Base-by-base conservation (phyloP, 352 stramenopile species). In the Phytophthora tentaculata region DNA sequence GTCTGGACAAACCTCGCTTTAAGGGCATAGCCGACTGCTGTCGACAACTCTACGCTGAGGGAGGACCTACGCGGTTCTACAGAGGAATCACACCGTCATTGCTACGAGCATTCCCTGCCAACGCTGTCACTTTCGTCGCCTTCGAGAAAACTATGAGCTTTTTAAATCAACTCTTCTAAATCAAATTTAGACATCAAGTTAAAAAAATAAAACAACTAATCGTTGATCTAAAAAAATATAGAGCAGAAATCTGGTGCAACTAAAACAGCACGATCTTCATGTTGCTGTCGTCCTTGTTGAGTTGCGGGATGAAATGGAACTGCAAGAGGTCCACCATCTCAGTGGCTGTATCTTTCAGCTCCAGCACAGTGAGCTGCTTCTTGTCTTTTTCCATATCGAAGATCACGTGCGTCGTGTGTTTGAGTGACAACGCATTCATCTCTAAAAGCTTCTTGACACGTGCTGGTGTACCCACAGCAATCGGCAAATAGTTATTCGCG, bases 301-400 rank as follows among this genome's bases (percentile, higher is more conserved):
- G 77, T 19, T 69, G 71, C 39, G 85, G 76, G 28, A 95, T 79
- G 23, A 94, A 76, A 61, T 94, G 67, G 69, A 81, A 94, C 72
- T 93, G 81, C 61, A 96, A 58, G 20, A 93, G 63, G 28, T 96
- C 86, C 59, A 91, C 67, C 79, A 90, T 86, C 63, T 96, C 88
- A 39, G 81, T 84, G 51, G 77, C 75, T 71, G 88, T 95, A 73
- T 95, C 88, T 68, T 96, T 94, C 56, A 96, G 71, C 47, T 96
- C 82, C 32, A 96, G 56, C 49, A 96, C 71, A 19, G 85, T 94
- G 67, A 94, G 79, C 28, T 84, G 73, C 71, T 96, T 96, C 69
- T 94, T 94, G 83, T 96, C 84, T 63, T 91, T 91, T 60, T 90
- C 79, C 86, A 96, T 95, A 56, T 96, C 88, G 43, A 96, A 60